A percentile compares a stretch with the other conserved stretches of the same genome.
Evolutionary conservation across 345 rosid genomes (phyloP).

Genomic region (Abelmoschus esculentus): DNA sequence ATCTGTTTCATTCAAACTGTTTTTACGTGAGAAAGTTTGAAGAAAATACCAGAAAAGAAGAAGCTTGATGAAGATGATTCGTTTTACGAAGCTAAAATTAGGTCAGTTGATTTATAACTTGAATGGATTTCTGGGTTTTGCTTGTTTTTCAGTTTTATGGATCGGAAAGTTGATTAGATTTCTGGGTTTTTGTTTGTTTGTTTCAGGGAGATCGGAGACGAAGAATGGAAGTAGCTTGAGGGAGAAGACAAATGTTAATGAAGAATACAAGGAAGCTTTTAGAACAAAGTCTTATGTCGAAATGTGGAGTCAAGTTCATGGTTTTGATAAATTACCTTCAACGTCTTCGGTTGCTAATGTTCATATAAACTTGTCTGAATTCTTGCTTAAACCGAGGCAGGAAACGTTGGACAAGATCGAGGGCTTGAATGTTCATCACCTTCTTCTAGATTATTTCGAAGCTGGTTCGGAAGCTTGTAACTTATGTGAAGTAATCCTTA

Average conservation of each 20-base stretch:
- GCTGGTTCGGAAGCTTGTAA: slow-evolving; percentile 49
- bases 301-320: slow-evolving; percentile 53
- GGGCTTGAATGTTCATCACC: slow-evolving; percentile 31
- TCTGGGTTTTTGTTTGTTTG: slow-evolving; percentile 11
- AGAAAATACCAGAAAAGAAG: neutral
- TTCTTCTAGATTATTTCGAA: slow-evolving; percentile 44
- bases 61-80: neutral
- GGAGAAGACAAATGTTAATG: slow-evolving; percentile 45
- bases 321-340: slow-evolving; percentile 21
- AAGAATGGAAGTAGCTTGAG: slow-evolving; percentile 26
- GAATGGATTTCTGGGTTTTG: neutral
- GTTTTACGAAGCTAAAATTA: neutral
- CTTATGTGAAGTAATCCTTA: slow-evolving; percentile 55
- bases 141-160: neutral
- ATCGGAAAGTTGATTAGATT: slow-evolving; percentile 1
- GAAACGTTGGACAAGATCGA: slow-evolving; percentile 39
- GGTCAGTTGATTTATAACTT: slow-evolving; percentile 7
- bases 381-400: slow-evolving; percentile 52
- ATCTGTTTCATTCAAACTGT: neutral
- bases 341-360: slow-evolving; percentile 19
- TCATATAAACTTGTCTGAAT: slow-evolving; percentile 42
- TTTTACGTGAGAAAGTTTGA: neutral
- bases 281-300: slow-evolving; percentile 76
- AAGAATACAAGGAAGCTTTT: slow-evolving; percentile 82
- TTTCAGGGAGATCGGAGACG: slow-evolving; percentile 33